Evolutionary conservation across 2,329 filamentous ascomycete genomes (phyloP).

Genomic region (Claviceps humidiphila): DNA sequence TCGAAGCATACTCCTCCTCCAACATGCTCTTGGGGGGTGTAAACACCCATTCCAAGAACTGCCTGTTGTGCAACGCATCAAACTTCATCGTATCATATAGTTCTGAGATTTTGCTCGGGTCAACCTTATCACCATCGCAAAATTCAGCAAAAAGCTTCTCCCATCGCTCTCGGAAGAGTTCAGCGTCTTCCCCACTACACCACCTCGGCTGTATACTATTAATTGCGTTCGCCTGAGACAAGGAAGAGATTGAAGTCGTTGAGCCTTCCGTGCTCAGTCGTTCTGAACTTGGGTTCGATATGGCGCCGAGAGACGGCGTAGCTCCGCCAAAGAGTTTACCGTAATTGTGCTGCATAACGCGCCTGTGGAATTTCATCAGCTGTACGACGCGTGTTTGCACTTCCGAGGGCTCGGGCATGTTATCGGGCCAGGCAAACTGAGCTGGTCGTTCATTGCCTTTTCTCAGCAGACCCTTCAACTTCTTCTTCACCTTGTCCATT

Average conservation of each 20-base stretch:
- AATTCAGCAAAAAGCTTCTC: conserved; percentile 97
- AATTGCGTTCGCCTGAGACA: conserved; percentile 49
- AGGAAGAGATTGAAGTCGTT: conserved; percentile 29
- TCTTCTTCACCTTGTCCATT: conserved; percentile 99
- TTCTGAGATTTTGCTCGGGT: conserved; percentile 97
- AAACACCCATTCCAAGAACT: conserved; percentile 95
- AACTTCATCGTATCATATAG: conserved; percentile 99
- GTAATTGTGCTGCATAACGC: conserved; percentile 92
- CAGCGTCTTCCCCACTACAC: conserved; percentile 92
- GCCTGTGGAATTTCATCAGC: conserved; percentile 92
- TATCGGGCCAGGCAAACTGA: conserved; percentile 95
- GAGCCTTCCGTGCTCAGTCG: conserved; percentile 29
- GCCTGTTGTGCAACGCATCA: conserved; percentile 89
- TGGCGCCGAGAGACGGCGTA: conserved; percentile 47
- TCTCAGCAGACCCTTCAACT: conserved; percentile 81
- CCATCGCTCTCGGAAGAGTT: conserved; percentile 92
- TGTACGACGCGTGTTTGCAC: conserved; percentile 87
- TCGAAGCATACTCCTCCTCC: conserved; percentile 49
- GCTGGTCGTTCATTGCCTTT: conserved; percentile 88
- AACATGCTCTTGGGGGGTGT: conserved; percentile 71
- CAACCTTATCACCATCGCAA: conserved; percentile 91
- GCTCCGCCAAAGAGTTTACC: conserved; percentile 59
- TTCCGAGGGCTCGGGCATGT: conserved; percentile 85
- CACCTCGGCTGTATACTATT: conserved; percentile 74
- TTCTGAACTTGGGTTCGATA: conserved; percentile 37